Percentiles rank a stretch among this genome's conserved stretches.
phyloP scores from a whole-genome alignment of 768 basidiomycete genomes.

The Kockovaella imperatae region DNA sequence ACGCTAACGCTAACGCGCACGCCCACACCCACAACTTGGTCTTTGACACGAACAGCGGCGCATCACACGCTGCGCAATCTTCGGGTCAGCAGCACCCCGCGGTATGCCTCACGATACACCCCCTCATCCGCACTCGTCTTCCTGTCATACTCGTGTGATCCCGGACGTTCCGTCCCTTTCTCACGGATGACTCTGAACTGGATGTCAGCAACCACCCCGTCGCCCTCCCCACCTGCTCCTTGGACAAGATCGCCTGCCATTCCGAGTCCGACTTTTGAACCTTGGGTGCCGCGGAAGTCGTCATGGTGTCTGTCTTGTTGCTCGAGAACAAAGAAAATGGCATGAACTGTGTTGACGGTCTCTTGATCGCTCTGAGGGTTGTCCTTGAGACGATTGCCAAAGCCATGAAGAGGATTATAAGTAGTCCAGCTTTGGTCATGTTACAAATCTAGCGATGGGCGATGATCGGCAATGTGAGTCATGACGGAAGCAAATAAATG shows the following conservation, averaged over 20 bases:
- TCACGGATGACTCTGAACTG: constrained; percentile 77
- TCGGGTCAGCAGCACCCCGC: background rate
- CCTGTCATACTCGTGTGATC: constrained; percentile 74
- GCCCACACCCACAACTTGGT: constrained; percentile 62
- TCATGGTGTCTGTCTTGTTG: background rate
- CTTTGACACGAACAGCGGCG: constrained; percentile 75
- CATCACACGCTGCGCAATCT: constrained; percentile 67
- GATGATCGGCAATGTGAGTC: no score
- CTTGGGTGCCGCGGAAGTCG: background rate
- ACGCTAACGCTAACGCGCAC: background rate
- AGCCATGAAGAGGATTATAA: no score
- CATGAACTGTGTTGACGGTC: no score
- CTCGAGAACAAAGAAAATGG: background rate
- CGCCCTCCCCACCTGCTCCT: background rate
- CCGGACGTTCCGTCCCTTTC: constrained; percentile 77
- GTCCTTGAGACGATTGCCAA: no score
- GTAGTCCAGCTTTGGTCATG: no score
- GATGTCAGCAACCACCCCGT: background rate
- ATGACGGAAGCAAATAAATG: no score
- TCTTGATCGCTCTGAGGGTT: no score
- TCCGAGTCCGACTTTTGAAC: background rate
- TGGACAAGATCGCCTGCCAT: background rate
- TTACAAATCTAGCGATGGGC: no score
- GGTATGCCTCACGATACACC: constrained; percentile 50
- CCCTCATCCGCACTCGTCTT: constrained; percentile 52